Conservation (phyloP, 345 rosid genomes). For the Bruguiera sexangula region DNA sequence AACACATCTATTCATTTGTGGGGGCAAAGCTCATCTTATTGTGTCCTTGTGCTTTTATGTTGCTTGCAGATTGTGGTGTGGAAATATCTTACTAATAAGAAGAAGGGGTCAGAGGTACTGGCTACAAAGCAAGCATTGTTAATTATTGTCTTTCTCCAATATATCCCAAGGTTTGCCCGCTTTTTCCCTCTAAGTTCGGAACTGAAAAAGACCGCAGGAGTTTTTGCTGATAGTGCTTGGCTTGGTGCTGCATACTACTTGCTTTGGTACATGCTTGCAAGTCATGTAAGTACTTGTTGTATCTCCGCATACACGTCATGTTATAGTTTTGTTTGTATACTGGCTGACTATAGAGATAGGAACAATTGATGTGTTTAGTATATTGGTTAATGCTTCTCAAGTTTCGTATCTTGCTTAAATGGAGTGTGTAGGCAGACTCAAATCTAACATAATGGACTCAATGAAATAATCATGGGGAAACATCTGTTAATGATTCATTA, state of each 20-base stretch:
- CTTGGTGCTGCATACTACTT: constrained; percentile 83
- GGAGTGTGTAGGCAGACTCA: too few species aligned
- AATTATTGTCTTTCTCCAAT: constrained; percentile 59
- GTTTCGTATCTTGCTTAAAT: too few species aligned
- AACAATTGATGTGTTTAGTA: too few species aligned
- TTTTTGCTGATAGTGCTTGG: constrained; percentile 79
- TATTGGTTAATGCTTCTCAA: too few species aligned
- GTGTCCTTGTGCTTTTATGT: neutral
- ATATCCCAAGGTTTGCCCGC: constrained; percentile 71
- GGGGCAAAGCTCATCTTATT: neutral
- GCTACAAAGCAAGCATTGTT: constrained; percentile 55
- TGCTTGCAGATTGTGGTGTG: constrained; percentile 61
- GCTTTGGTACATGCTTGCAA: constrained; percentile 83
- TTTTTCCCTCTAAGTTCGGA: constrained; percentile 75
- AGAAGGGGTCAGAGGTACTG: constrained; percentile 58
- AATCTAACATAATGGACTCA: too few species aligned
- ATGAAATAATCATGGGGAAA: too few species aligned
- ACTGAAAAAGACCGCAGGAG: constrained; percentile 77
- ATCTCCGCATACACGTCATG: too few species aligned
- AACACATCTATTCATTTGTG: constrained; percentile 1
- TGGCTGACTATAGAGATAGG: too few species aligned
- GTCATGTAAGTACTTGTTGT: constrained; percentile 60
- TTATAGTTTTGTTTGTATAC: too few species aligned
- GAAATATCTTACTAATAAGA: constrained; percentile 46
- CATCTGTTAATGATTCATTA: too few species aligned